phyloP scores from a whole-genome alignment of 805 yeast genomes.

The Jamesozyma hellenica region DNA sequence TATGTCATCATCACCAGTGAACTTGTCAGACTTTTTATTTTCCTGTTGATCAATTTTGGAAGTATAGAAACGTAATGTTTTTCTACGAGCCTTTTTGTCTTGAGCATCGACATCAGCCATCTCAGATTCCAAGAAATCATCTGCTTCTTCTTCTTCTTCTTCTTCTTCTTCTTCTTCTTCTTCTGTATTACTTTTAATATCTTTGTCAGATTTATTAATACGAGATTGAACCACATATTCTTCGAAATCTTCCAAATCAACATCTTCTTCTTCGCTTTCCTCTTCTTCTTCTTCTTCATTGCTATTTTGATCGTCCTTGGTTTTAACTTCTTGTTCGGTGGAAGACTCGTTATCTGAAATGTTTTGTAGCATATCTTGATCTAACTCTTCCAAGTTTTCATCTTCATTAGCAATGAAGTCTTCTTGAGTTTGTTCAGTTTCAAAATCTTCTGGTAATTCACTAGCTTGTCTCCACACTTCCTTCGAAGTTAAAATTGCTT shows the following conservation, averaged over 20 bases:
- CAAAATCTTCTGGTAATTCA: constrained; percentile 33
- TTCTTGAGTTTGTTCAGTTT: constrained; percentile 16
- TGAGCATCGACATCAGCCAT: constrained; percentile 77
- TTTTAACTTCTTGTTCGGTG: constrained; percentile 12
- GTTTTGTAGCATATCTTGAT: constrained; percentile 15
- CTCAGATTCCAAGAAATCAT: constrained; percentile 60
- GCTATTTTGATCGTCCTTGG: constrained; percentile 14
- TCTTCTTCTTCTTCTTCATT: constrained; percentile 17
- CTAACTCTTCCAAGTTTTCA: constrained; percentile 11
- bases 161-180: constrained; percentile 34
- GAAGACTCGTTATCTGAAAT: constrained; percentile 19
- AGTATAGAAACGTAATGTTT: constrained; percentile 86
- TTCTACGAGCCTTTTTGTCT: constrained; percentile 72
- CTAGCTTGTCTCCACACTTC: constrained; percentile 86
- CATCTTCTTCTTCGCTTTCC: constrained; percentile 18
- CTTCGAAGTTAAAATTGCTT: constrained; percentile 65
- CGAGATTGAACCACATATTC: constrained; percentile 47
- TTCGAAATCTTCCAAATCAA: constrained; percentile 34
- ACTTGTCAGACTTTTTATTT: constrained; percentile 47
- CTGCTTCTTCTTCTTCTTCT: constrained; percentile 18
- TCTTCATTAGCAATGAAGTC: constrained; percentile 8
- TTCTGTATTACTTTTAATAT: constrained; percentile 14
- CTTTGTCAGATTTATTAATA: constrained; percentile 34
- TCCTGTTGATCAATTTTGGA: constrained; percentile 87
- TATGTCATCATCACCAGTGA: constrained; percentile 77